Evolutionary conservation across 2,329 filamentous ascomycete species (phyloP), one percentile per base, ranked within the genome.

Genomic region (Penicillium sp.): DNA sequence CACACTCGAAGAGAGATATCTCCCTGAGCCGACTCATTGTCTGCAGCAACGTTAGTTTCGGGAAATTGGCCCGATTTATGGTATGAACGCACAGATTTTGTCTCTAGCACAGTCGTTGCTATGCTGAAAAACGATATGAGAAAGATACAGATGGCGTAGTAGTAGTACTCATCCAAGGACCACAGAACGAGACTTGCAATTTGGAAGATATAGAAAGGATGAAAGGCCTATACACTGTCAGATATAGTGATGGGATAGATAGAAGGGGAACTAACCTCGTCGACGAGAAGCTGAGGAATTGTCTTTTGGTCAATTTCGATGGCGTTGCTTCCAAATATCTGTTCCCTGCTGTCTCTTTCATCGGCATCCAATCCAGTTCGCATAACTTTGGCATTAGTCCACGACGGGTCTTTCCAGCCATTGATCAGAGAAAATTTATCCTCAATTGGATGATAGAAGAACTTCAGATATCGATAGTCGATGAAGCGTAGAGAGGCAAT

Each of bases 181-280:
- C 94, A 99, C 4, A 99, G 84, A 38, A 96, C 75, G 62, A 99
- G 79, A 78, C 94, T 97, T 45, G 92, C 93, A 66, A 97, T 88
- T 75, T 99, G 94, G 70, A 99, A 99, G 53, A 99, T 88, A 72
- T 99, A 99, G 72, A 99, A 99, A 0, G 94, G 95, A 70, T 99
- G 94, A 67, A 99, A 91, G 19, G 90, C 91, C 84, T 90, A 60
- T 17, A 31, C 11, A 36, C 11, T 38, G 67, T 65, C 35, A 66
- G 46, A 63, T 58, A 44, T 50, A 30, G 30, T 33, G 10, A 26
- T 25, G 9, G 12, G 48, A 28, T n/a, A 10, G 36, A 36, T 22
- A 42, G 30, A 26, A 53, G 36, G 17, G 28, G 54, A 22, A 67
- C 74, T 62, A 71, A 90, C 88, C 78, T 99, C 94, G 65, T 99